A percentile compares a stretch with the other conserved stretches of the same genome.
Evolutionary conservation across 2,329 filamentous ascomycete species (phyloP).

Genomic region (Penicillium hordei): DNA sequence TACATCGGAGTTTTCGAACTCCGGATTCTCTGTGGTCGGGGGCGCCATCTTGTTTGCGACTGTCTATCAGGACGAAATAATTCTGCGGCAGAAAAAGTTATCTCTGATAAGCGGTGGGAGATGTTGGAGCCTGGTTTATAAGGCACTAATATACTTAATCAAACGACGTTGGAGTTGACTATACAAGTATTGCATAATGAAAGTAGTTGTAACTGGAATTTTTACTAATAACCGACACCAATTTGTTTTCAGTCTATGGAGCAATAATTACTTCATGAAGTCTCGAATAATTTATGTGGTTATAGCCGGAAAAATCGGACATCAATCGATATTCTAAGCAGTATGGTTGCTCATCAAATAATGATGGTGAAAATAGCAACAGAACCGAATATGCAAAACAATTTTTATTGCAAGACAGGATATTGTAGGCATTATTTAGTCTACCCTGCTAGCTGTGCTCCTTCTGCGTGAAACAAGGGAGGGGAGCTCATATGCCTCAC

Average conservation of each 20-base stretch:
- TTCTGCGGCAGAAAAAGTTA: slow-evolving; percentile 37
- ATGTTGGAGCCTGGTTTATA: neutral
- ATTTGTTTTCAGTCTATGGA: neutral
- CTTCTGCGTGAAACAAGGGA: slow-evolving; percentile 29
- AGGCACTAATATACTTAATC: neutral
- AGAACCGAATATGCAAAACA: no score
- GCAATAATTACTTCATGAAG: neutral
- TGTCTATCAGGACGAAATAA: slow-evolving; percentile 27
- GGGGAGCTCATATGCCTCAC: slow-evolving; percentile 42
- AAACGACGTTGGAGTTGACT: neutral
- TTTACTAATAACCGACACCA: neutral
- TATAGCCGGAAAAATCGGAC: neutral
- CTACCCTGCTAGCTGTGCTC: slow-evolving; percentile 28
- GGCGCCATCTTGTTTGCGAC: slow-evolving; percentile 32
- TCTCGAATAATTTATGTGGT: no score
- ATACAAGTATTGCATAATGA: neutral
- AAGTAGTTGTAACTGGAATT: neutral
- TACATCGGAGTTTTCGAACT: slow-evolving; percentile 26
- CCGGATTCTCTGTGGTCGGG: slow-evolving; percentile 22
- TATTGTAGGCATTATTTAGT: slow-evolving; percentile 3
- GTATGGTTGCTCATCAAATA: neutral
- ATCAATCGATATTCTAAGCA: neutral
- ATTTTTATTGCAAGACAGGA: neutral
- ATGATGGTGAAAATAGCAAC: no score
- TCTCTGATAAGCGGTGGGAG: slow-evolving; percentile 28